Evolutionary conservation across 2,329 filamentous ascomycete genomes (phyloP), one percentile per base, ranked within the genome.

Genomic region (Colletotrichum sp.): DNA sequence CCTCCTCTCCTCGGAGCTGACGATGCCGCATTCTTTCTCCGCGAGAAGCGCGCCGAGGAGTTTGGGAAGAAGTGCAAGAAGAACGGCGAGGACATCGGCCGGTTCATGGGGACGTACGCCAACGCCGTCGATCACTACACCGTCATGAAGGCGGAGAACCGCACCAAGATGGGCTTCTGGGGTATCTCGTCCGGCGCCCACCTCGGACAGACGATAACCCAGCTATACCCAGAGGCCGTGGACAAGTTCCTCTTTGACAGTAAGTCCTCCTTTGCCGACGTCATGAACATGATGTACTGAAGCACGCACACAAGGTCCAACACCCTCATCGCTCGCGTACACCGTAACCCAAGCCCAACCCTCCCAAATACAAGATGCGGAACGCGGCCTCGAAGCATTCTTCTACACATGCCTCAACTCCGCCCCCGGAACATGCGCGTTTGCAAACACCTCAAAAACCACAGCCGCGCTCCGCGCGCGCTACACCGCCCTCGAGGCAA

Each of bases 171-270:
- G 52, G 64, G 71, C 2, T 61, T 72, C 55, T 72, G 71, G 71
- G 71, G 71, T 1, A 2, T 63, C 15, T 72, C 71, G 13, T 67
- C 71, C 6, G 71, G 71, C 2, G 64, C 64, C 4, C 55, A 72
- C 3, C 55, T 72, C 13, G 71, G 71, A 2, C 71, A 68, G 36
- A 72, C 71, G 0, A 72, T 72, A 26, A 55, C 71, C 9, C 52
- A 67, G 55, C 21, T 68, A 57, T 68, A 72, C 16, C 71, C 71
- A 1, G 64, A 72, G 28, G 36, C 57, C 7, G 71, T 68, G 5
- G 71, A 72, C 16, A 72, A 68, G 28, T 68, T 72, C 7, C 64
- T 72, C 9, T 68, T 72, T 55, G 71, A 72, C 36, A 72, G 64
- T 68, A 32, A 52, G 71, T 24, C 3, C 2, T 2, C 8, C 12